Evolutionary conservation across 192 early-diverging fungal species (phyloP).

Genomic region (Phlyctochytrium planicorne): DNA sequence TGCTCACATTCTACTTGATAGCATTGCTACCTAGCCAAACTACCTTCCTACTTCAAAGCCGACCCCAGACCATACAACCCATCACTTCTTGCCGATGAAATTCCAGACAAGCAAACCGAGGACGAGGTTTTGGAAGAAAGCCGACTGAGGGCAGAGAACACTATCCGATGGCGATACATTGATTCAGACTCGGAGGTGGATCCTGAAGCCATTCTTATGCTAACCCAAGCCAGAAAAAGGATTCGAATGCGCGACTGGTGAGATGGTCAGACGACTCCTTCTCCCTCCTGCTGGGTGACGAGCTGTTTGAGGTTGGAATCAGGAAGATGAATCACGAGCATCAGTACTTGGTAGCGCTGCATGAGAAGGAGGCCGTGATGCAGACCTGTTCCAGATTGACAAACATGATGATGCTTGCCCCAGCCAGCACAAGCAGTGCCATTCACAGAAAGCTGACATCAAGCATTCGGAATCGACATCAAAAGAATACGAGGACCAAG

Average conservation of each 20-base stretch:
- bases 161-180: constrained; percentile 72
- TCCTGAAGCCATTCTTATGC: neutral
- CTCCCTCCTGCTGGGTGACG: constrained; percentile 71
- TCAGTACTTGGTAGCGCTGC: constrained; percentile 61
- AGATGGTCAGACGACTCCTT: constrained; percentile 74
- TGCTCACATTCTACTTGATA: neutral
- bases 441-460: constrained; percentile 69
- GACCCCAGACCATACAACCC: constrained; percentile 66
- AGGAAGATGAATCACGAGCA: constrained; percentile 54
- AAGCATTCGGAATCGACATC: constrained; percentile 65
- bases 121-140: constrained; percentile 44
- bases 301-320: constrained; percentile 67
- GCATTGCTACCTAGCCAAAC: constrained; percentile 21
- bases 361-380: constrained; percentile 54
- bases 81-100: constrained; percentile 40
- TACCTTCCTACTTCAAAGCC: constrained; percentile 69
- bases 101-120: constrained; percentile 19
- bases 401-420: constrained; percentile 64
- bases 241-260: constrained; percentile 75
- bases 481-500: constrained; percentile 64
- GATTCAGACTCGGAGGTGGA: neutral
- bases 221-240: constrained; percentile 37
- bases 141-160: constrained; percentile 62
- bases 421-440: constrained; percentile 51
- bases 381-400: constrained; percentile 65